Evolutionary conservation across 768 basidiomycete genomes (phyloP), one percentile per base, ranked within the genome.

Genomic region (Sistotremastrum suecicum): DNA sequence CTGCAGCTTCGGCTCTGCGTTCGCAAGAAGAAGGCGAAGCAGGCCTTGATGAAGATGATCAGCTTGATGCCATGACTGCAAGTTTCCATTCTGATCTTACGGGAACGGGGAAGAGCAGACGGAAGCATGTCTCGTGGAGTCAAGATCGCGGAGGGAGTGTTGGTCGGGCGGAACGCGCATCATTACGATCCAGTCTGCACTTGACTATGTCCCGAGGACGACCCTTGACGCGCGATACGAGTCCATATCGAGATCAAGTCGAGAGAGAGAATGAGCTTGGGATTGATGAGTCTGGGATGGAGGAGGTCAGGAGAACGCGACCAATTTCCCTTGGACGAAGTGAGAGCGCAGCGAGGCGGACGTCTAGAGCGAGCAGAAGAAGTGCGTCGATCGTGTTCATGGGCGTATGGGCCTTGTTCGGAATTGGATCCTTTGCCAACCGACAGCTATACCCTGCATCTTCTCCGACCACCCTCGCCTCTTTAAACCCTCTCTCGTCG

Each of bases 301-400:
- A 46, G 35, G 57, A 47, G 3, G 54, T 56, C 34, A 56, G 53
- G 58, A 20, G 29, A 8, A 36, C 45, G 30, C 50, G 41, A 50
- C 33, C 39, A 42, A 39, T 37, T 12, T 29, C 48, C 35, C 10
- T 48, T 12, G 7, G 48, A 43, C 12, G 42, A 45, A 39, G 37
- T 8, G 37, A 31, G 30, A 45, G 49, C 45, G 49, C 44, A 43
- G 51, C 53, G 32, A 49, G 64, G 28, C 54, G 61, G 37, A 64
- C 54, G 48, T 81, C 80, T n/a, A 69, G 78, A 50, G 76, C 78
- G 5, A 81, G 77, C 53, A 72, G 77, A 49, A 72, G 76, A 50
- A 75, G 81, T 32, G 80, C 82, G 4, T 78, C 77, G 2, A 80
- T 94, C 67, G 75, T 92, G 12, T 86, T 95, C 53, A 67, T 95